phyloP scores from a whole-genome alignment of 257 asterid species.

The Oldenlandia corymbosa region DNA sequence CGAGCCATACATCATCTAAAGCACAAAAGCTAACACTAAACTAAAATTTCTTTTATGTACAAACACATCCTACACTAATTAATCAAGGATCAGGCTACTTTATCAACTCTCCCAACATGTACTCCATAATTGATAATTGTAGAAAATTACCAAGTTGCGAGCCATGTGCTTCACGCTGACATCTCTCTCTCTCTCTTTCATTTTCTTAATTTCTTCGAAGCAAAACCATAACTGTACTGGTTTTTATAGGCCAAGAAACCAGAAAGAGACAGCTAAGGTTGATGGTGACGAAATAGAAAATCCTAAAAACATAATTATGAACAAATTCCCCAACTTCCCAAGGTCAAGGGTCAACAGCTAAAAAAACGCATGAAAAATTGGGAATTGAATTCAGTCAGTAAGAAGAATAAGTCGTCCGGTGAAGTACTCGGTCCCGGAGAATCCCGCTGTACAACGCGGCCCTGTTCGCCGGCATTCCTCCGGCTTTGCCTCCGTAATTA shows the following conservation, averaged over 20 bases:
- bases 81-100: too few relatives aligned
- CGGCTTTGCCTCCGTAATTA: neutral
- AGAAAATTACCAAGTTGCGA: neutral
- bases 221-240: neutral
- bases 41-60: too few relatives aligned
- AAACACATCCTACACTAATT: too few relatives aligned
- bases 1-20: too few relatives aligned
- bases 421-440: conserved; percentile 52
- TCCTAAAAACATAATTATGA: too few relatives aligned
- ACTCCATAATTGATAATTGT: neutral
- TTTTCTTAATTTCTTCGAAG: neutral
- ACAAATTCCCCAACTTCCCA: conserved; percentile 18
- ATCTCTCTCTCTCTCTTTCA: conserved; percentile 3
- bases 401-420: conserved; percentile 47
- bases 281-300: neutral
- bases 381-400: conserved; percentile 16
- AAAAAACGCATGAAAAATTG: too few relatives aligned
- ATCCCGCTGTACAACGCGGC: conserved; percentile 68
- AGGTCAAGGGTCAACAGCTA: neutral
- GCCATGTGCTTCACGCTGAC: neutral
- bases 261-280: neutral
- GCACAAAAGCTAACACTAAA: too few relatives aligned
- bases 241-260: conserved; percentile 5
- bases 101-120: neutral
- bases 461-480: conserved; percentile 64